Evolutionary conservation across 2,329 filamentous ascomycete species (phyloP), one percentile per base, ranked within the genome.

Genomic region (Stemphylium vesicarium): DNA sequence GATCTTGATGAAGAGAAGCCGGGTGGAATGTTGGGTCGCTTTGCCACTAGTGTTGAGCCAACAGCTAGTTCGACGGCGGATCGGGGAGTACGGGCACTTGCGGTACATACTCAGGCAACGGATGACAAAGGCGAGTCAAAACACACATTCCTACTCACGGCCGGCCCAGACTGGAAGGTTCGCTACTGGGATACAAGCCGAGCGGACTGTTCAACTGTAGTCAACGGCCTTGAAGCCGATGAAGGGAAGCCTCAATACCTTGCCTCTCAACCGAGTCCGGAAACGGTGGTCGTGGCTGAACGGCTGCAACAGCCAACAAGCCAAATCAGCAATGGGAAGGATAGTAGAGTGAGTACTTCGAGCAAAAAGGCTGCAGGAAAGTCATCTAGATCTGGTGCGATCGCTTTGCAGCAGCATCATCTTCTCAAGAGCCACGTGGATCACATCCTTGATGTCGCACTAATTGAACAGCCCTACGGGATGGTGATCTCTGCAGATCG

Each of bases 401-500:
- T 97, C 87, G 96, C 37, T 90, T 94, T 90, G 62, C 90, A 96
- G 77, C 93, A 97, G 73, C 91, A 96, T 74, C 87, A 92, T 75
- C 75, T 99, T 64, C 78, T 98, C 53, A 89, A 87, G 72, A 91
- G 89, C 54, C 95, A 99, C 77, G 76, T 97, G 67, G 95, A 99
- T 77, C 87, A 87, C 3, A 88, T 99, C 55, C 84, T 90, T 69
- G 94, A 98, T 77, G 87, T 97, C 63, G 89, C 89, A n/a, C 79
- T 98, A 69, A 76, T 99, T 64, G 92, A 97, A 79, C 82, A 85
- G 61, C 95, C 95, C 20, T 97, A 96, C 75, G 90, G 89, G 4
- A 97, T 98, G 91, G 89, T 93, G 31, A 82, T 98, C 44, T 96
- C 90, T 63, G 93, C 90, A 49, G 95, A 99, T 80, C 83, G 94